These are phyloP conservation scores for Jasminum sambac DNA, from an alignment of 257 asterid species.

Conservation along the genomic window DNA sequence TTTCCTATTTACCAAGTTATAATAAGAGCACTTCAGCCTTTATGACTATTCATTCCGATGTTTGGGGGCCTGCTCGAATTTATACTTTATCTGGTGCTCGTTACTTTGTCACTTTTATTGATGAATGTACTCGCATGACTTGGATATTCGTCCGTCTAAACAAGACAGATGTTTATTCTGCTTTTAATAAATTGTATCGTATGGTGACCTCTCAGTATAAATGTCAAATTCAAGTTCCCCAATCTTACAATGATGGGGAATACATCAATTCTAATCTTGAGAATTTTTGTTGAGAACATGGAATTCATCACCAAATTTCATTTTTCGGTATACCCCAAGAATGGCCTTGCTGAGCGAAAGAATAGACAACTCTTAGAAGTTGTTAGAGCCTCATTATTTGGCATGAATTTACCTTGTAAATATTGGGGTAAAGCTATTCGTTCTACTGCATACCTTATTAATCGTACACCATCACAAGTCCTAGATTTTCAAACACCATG, in stretches of 20 bases:
- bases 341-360: background rate
- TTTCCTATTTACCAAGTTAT: too few species aligned
- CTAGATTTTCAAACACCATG: too few species aligned
- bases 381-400: background rate
- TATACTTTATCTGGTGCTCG: background rate
- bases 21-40: background rate
- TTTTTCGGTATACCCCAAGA: background rate
- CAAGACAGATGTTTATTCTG: too few species aligned
- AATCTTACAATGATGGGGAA: too few species aligned
- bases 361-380: background rate
- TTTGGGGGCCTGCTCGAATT: background rate
- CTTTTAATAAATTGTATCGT: too few species aligned
- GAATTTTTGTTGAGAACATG: too few species aligned
- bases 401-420: background rate
- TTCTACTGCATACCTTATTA: background rate
- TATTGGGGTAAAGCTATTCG: background rate
- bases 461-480: background rate
- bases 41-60: background rate
- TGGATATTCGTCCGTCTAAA: too few species aligned
- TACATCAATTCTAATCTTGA: too few species aligned
- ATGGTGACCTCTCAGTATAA: too few species aligned
- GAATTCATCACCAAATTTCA: too few species aligned
- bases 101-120: too few species aligned
- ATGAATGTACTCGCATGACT: slow-evolving; percentile 6
- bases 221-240: too few species aligned